These are phyloP conservation scores for Irpex sp. DNA, from an alignment of 1,284 basidiomycete species.

Conservation along the genomic window DNA sequence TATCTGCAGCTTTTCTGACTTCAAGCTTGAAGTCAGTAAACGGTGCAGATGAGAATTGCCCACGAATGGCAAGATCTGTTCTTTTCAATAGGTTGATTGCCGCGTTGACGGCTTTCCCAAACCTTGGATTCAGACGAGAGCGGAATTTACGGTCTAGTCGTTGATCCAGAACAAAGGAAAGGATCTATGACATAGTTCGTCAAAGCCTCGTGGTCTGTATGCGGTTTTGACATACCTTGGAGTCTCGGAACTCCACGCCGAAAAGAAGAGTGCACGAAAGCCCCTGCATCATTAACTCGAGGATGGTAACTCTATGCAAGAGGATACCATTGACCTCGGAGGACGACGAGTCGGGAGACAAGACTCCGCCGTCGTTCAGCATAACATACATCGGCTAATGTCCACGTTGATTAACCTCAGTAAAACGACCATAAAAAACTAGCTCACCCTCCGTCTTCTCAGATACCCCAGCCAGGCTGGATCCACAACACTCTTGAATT, in stretches of 20 bases:
- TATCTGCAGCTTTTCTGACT: background rate
- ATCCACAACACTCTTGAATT: constrained; percentile 44
- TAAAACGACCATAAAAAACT: background rate
- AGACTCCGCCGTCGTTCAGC: constrained; percentile 48
- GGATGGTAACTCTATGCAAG: constrained; percentile 47
- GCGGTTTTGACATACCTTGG: constrained; percentile 42
- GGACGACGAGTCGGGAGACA: constrained; percentile 10
- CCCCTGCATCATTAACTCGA: constrained; percentile 41
- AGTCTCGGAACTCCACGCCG: constrained; percentile 55
- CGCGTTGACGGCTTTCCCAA: constrained; percentile 19
- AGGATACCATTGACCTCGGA: constrained; percentile 25
- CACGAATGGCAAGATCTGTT: constrained; percentile 10
- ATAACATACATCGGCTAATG: constrained; percentile 65
- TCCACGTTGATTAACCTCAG: background rate
- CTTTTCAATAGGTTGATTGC: constrained; percentile 13
- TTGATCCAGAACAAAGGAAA: constrained; percentile 44
- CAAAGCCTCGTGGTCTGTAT: background rate
- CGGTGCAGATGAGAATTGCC: constrained; percentile 9
- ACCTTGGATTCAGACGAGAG: constrained; percentile 7
- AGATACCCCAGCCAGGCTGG: constrained; percentile 46
- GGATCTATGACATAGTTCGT: constrained; percentile 30
- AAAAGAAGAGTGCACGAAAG: constrained; percentile 50
- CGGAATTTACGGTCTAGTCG: constrained; percentile 21
- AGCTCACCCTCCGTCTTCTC: constrained; percentile 35
- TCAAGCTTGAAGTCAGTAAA: background rate